Conservation (phyloP, 139 green algal genomes). For the Zygnema cylindricum region DNA sequence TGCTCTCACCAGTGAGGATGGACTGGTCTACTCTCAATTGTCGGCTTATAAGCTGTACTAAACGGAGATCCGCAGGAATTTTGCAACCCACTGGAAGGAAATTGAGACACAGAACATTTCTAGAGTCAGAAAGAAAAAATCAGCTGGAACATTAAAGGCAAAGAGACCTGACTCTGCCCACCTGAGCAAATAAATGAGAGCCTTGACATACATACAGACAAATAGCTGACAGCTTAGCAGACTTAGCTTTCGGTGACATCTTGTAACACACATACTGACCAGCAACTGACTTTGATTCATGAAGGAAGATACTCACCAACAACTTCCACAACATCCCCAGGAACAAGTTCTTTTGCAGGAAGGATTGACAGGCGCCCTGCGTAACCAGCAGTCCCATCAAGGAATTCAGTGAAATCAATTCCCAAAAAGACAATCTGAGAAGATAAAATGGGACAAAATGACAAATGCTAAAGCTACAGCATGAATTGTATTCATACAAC, state of each 20-base stretch:
- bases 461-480: not conserved
- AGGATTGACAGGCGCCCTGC: constrained; percentile 60
- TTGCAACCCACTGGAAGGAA: constrained; percentile 59
- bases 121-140: constrained; percentile 10
- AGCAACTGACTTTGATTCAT: too few relatives aligned
- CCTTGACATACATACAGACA: too few relatives aligned
- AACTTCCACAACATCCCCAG: constrained; percentile 69
- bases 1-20: constrained; percentile 69
- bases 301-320: constrained; percentile 39
- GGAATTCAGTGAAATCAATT: too few relatives aligned
- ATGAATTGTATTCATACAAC: constrained; percentile 3
- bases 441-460: too few relatives aligned
- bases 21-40: constrained; percentile 67
- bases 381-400: too few relatives aligned
- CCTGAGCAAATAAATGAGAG: too few relatives aligned
- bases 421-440: too few relatives aligned
- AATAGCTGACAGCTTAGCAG: not conserved
- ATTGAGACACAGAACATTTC: not conserved
- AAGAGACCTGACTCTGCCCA: too few relatives aligned
- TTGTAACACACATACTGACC: too few relatives aligned
- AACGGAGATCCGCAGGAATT: constrained; percentile 64
- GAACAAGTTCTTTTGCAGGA: constrained; percentile 64
- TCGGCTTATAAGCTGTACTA: constrained; percentile 53
- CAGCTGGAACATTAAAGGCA: not conserved
- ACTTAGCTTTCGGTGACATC: too few relatives aligned